Evolutionary conservation across 2,329 filamentous ascomycete genomes (phyloP).

Genomic region (Pleomassaria siparia): DNA sequence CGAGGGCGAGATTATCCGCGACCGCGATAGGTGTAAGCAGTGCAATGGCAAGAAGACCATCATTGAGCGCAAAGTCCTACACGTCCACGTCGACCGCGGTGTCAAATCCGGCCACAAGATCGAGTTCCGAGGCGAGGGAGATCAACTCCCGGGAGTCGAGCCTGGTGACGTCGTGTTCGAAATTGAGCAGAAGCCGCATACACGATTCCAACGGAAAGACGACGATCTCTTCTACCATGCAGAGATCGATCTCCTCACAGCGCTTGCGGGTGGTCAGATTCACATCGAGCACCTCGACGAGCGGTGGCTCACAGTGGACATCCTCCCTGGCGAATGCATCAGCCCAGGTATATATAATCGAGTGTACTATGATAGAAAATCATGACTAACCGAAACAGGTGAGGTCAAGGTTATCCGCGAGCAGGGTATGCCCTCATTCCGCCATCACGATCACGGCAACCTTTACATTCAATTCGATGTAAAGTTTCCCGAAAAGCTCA

Average conservation of each 20-base stretch:
- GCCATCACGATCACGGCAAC: constrained; percentile 94
- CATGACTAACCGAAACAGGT: constrained; percentile 55
- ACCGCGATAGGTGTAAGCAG: constrained; percentile 96
- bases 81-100: constrained; percentile 95
- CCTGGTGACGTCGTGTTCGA: constrained; percentile 97
- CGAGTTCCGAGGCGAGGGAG: constrained; percentile 94
- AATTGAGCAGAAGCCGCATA: constrained; percentile 98
- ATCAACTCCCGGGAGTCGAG: constrained; percentile 89
- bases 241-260: constrained; percentile 94
- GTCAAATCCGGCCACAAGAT: constrained; percentile 94
- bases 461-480: constrained; percentile 97
- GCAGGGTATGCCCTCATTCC: constrained; percentile 95
- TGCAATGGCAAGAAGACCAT: constrained; percentile 98
- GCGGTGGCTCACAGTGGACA: constrained; percentile 91
- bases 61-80: constrained; percentile 95
- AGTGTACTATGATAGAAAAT: background rate
- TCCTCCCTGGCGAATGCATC: constrained; percentile 92
- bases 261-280: constrained; percentile 86
- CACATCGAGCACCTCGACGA: constrained; percentile 97
- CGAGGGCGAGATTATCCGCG: constrained; percentile 93
- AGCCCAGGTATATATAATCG: constrained; percentile 72
- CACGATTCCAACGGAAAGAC: constrained; percentile 91
- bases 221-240: constrained; percentile 95
- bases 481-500: constrained; percentile 75
- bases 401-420: constrained; percentile 91